Percentiles rank a stretch among this genome's conserved stretches.
These are phyloP conservation scores for Pestalotiopsis sp. DNA, from an alignment of 2,329 filamentous ascomycete genomes.

Conservation along the genomic window DNA sequence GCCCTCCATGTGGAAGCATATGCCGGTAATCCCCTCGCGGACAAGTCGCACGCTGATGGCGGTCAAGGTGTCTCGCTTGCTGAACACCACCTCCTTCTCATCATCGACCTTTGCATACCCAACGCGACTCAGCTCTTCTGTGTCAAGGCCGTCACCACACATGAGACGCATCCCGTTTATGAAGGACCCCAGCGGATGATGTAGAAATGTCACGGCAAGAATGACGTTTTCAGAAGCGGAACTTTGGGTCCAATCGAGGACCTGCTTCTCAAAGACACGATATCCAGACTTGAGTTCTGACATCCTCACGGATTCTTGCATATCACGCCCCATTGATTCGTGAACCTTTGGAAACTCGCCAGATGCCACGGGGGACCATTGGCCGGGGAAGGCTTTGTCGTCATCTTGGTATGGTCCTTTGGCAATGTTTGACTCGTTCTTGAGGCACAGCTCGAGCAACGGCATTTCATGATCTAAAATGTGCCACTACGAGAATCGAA, in stretches of 20 bases:
- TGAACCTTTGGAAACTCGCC: neutral
- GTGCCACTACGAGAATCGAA: slow-evolving; percentile 13
- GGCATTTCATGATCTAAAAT: slow-evolving; percentile 18
- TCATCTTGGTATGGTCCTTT: slow-evolving; percentile 7
- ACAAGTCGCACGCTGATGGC: slow-evolving; percentile 17
- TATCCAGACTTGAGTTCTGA: slow-evolving; percentile 15
- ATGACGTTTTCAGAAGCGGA: neutral
- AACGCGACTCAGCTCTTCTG: slow-evolving; percentile 5
- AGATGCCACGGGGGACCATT: neutral
- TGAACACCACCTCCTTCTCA: slow-evolving; percentile 14
- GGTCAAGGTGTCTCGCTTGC: neutral
- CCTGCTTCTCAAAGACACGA: slow-evolving; percentile 20
- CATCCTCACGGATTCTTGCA: neutral
- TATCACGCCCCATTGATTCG: neutral
- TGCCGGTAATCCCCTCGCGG: slow-evolving; percentile 16
- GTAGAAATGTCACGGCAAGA: slow-evolving; percentile 19
- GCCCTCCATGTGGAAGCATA: slow-evolving; percentile 17
- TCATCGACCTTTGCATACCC: slow-evolving; percentile 16
- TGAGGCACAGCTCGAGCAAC: slow-evolving; percentile 17
- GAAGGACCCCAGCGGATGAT: slow-evolving; percentile 15
- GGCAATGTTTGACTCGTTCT: slow-evolving; percentile 16
- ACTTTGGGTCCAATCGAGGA: slow-evolving; percentile 11
- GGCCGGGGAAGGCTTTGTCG: too few species aligned
- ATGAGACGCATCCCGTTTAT: slow-evolving; percentile 21
- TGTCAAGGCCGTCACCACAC: neutral